Evolutionary conservation across 345 rosid genomes (phyloP), one percentile per base, ranked within the genome.

Genomic region (Rhizophora mangle): DNA sequence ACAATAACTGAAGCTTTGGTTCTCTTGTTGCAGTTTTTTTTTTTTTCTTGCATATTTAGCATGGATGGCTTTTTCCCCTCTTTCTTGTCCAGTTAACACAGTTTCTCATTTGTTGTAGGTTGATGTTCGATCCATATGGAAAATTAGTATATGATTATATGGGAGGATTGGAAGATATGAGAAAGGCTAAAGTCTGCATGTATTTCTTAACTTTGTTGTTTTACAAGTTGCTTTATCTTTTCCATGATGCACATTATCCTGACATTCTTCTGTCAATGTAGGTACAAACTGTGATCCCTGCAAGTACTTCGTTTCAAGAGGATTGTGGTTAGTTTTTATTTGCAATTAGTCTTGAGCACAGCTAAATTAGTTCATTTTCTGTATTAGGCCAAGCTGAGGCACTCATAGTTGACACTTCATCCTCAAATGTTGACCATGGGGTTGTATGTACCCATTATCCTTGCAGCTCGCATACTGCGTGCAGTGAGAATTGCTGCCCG

Each of bases 101-200:
- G 20, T 62, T 68, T 56, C 52, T 19, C 72, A 49, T 68, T 73
- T 49, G 32, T 74, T 77, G 70, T 87, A 96, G 98, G 77, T 83
- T 96, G 82, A 83, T 96, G 90, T 90, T 86, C 78, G 98, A 96
- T 83, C 99, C 99, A 60, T 92, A 79, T 86, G 85, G 84, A 32
- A 87, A 82, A 81, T 79, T 89, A 31, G 81, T 92, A 67, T 92
- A 96, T 60, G 98, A 92, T 77, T 92, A 96, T 75, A 73, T 85
- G 61, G 97, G 93, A 82, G 99, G 98, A 73, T 81, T 90, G 55
- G 88, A 92, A 81, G 99, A 96, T 80, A 79, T 96, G 63, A 81
- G 70, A 84, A 90, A 86, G 74, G 91, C 98, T 82, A 90, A 86
- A 88, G 99, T 96, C 91, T 84, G 99, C 80, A 82, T 79, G 83